A percentile compares a stretch with the other conserved stretches of the same genome.
Conservation (phyloP, 495 filamentous ascomycete genomes). For the Penicillium turbatum region DNA sequence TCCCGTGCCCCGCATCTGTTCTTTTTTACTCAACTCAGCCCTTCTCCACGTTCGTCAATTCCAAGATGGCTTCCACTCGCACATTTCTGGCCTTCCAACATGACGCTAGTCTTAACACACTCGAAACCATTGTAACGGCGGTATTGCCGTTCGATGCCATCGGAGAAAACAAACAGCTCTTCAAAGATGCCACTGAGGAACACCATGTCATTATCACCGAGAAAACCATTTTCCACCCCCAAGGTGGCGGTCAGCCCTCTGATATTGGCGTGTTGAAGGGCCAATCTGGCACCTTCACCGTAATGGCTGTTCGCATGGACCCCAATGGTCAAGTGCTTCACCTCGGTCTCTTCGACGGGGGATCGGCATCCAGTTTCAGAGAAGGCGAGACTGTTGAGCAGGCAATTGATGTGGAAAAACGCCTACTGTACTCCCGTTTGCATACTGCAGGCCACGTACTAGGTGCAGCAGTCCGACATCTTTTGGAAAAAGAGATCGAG, state of each 20-base stretch:
- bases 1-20: no score
- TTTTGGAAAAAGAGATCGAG: conserved; percentile 45
- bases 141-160: conserved; percentile 44
- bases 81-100: conserved; percentile 54
- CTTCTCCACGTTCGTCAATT: neutral
- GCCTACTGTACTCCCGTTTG: conserved; percentile 53
- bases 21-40: no score
- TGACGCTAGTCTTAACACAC: conserved; percentile 44
- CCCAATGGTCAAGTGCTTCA: conserved; percentile 52
- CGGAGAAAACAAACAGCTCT: conserved; percentile 45
- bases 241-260: conserved; percentile 63
- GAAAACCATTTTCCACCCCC: conserved; percentile 62
- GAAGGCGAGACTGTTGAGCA: conserved; percentile 44
- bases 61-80: conserved; percentile 16
- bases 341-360: conserved; percentile 47
- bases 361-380: conserved; percentile 19
- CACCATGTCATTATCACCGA: conserved; percentile 52
- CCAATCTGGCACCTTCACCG: conserved; percentile 34
- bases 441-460: conserved; percentile 65
- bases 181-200: conserved; percentile 44
- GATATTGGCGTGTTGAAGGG: conserved; percentile 52
- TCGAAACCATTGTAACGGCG: conserved; percentile 40
- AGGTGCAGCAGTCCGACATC: conserved; percentile 51
- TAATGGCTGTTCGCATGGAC: conserved; percentile 41
- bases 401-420: conserved; percentile 49